Evolutionary conservation across 2,329 filamentous ascomycete species (phyloP), one percentile per base, ranked within the genome.

Genomic region (Leptographium procerum): DNA sequence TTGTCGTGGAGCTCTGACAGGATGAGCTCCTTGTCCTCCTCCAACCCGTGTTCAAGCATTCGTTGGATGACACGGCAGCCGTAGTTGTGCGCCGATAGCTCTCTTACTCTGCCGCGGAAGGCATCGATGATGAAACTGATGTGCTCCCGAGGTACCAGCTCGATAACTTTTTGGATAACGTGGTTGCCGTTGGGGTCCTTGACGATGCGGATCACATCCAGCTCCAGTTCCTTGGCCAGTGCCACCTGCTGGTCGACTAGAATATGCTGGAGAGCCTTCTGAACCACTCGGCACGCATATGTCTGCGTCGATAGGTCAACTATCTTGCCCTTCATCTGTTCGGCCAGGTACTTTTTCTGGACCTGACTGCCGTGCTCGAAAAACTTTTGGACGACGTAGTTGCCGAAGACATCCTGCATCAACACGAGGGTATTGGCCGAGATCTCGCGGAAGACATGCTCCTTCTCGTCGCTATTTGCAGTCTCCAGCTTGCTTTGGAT

Each of bases 351-450:
- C 71, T 87, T 91, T 76, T 99, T 99, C 74, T 99, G 94, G 0
- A 86, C 81, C 71, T 96, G 91, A 65, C 90, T 95, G 45, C 94
- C 92, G 69, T 97, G 90, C 69, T 97, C 92, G 62, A 97, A 96
- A 69, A 97, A 86, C 70, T 96, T 97, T 68, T 99, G 94, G 45
- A 97, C 91, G 40, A 99, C 94, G 68, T 97, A 99, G 71, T 99
- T 99, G 57, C 94, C 94, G 68, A 96, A 99, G 0, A 97, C 87
- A 69, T 97, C 94, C 52, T 87, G 92, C 90, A 96, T 96, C 53
- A 99, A 76, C 67, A 92, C 90, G 33, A 95, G 72, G 1, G 87
- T 84, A 64, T 99, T 94, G 1, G 85, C 82, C 65, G 88, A 82
- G 52, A 99, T 90, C 70, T 97, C 94, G 0, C 80, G 78, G 75